Percentiles rank a stretch among this genome's conserved stretches.
Conservation (phyloP, 1,139 yeast genomes). For the Suhomyces kunorum region DNA sequence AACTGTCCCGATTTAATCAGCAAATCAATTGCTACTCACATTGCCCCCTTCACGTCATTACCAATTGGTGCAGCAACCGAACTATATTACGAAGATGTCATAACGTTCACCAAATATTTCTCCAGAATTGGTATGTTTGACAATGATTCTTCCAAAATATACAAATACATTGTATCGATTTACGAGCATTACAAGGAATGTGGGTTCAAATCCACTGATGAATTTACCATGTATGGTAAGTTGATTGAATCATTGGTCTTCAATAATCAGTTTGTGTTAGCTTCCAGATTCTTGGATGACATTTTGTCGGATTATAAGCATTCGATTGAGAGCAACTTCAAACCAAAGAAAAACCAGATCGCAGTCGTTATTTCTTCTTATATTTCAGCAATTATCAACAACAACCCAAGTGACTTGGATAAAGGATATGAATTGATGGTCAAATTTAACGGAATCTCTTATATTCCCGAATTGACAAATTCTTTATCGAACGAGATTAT, state of each 20-base stretch:
- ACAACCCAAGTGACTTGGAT: conserved; percentile 20
- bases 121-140: conserved; percentile 20
- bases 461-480: conserved; percentile 42
- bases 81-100: conserved; percentile 16
- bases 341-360: conserved; percentile 27
- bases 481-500: conserved; percentile 36
- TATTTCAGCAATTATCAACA: conserved; percentile 27
- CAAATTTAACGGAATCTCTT: conserved; percentile 34
- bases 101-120: conserved; percentile 29
- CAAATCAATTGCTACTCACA: conserved; percentile 22
- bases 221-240: conserved; percentile 50
- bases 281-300: conserved; percentile 58
- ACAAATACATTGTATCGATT: conserved; percentile 30
- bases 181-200: conserved; percentile 28
- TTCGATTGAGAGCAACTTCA: conserved; percentile 17
- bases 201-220: conserved; percentile 22
- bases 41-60: conserved; percentile 15
- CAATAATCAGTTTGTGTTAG: conserved; percentile 49
- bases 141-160: conserved; percentile 20
- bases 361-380: conserved; percentile 37
- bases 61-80: conserved; percentile 1
- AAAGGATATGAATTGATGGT: conserved; percentile 31
- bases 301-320: conserved; percentile 35
- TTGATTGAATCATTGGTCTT: conserved; percentile 53
- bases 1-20: conserved; percentile 32